Conservation (phyloP, 768 basidiomycete species). For the Gloeopeniophorella convolvens region DNA sequence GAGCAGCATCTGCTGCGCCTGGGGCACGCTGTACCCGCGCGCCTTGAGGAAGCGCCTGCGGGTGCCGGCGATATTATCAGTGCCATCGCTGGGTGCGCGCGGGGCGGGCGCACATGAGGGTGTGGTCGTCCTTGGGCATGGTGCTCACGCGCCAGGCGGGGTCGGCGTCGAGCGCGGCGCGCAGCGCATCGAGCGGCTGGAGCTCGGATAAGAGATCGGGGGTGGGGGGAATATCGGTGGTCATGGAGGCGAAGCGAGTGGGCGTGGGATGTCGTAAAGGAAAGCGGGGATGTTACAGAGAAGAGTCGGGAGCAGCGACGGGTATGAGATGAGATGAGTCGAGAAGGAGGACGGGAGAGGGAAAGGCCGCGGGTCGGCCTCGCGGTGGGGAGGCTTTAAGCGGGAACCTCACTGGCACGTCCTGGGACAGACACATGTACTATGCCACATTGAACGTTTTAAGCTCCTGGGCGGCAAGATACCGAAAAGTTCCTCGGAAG, state of each 20-base stretch:
- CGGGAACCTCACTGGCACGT: too few relatives aligned
- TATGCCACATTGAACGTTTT: too few relatives aligned
- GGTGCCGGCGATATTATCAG: not conserved
- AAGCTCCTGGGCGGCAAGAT: too few relatives aligned
- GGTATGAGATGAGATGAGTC: too few relatives aligned
- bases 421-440: too few relatives aligned
- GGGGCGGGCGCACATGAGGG: constrained; percentile 4
- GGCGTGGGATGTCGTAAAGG: not conserved
- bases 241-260: constrained; percentile 1
- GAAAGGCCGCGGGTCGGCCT: too few relatives aligned
- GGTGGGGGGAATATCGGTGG: constrained; percentile 12
- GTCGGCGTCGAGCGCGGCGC: constrained; percentile 8
- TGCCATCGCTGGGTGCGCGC: not conserved
- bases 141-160: not conserved
- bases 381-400: too few relatives aligned
- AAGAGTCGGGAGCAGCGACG: too few relatives aligned
- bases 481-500: too few relatives aligned
- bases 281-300: too few relatives aligned
- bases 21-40: constrained; percentile 52
- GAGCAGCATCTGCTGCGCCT: constrained; percentile 57
- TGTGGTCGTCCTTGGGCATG: constrained; percentile 16
- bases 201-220: constrained; percentile 4
- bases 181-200: constrained; percentile 12
- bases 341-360: too few relatives aligned
- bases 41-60: constrained; percentile 73